These are phyloP conservation scores for Xylariaceae sp. DNA, from an alignment of 2,329 filamentous ascomycete genomes.

Conservation along the genomic window DNA sequence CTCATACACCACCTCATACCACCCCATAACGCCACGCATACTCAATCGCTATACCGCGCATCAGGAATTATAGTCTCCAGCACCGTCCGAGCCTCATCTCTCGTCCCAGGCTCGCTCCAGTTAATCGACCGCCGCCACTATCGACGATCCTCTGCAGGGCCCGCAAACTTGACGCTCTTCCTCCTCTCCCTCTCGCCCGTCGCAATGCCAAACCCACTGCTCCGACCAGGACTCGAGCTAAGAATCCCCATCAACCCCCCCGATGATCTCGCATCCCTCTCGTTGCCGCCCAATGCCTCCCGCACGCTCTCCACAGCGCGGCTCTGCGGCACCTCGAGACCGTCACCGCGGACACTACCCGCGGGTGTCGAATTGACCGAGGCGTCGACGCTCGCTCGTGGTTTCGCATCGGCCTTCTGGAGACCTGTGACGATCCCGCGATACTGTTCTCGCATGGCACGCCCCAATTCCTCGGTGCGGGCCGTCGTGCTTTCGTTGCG, in stretches of 20 bases:
- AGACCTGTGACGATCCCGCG: constrained; percentile 23
- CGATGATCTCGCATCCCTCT: constrained; percentile 7
- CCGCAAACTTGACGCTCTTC: constrained; percentile 64
- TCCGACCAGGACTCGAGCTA: constrained; percentile 49
- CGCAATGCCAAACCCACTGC: constrained; percentile 21
- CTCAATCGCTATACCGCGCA: too few species aligned
- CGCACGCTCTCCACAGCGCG: constrained; percentile 59
- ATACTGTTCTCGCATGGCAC: constrained; percentile 44
- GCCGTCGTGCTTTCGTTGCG: constrained; percentile 46
- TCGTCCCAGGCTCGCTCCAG: too few species aligned
- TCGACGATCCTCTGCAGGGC: constrained; percentile 36
- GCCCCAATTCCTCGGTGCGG: constrained; percentile 51
- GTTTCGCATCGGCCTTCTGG: constrained; percentile 14
- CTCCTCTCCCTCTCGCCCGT: constrained; percentile 51
- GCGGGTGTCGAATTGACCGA: constrained; percentile 18
- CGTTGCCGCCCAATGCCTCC: constrained; percentile 41
- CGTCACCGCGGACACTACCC: constrained; percentile 44
- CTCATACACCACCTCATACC: too few species aligned
- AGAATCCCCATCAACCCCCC: constrained; percentile 47
- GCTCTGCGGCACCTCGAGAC: constrained; percentile 56
- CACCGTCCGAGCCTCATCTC: too few species aligned
- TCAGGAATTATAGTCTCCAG: too few species aligned
- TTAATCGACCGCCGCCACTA: constrained; percentile 13
- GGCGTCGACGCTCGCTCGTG: constrained; percentile 13
- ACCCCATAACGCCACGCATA: too few species aligned